Conservation (phyloP, 345 rosid species). For the Eucalyptus erythrocorys region DNA sequence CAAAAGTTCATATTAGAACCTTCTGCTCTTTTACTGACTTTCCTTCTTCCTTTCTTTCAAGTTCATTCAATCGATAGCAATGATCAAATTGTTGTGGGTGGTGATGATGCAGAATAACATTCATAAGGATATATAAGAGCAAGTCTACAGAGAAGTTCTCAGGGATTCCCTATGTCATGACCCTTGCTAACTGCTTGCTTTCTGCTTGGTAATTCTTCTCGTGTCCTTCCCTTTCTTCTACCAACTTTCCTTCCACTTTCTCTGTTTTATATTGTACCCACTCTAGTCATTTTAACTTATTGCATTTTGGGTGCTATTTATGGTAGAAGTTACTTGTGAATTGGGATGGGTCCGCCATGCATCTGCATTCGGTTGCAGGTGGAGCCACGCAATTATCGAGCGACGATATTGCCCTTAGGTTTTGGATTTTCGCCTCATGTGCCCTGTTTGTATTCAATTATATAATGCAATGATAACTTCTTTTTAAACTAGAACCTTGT, state of each 20-base stretch:
- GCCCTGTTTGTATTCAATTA: not conserved
- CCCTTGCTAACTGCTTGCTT: conserved; percentile 89
- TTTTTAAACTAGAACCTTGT: not conserved
- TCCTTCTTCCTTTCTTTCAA: not conserved
- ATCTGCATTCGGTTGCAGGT: not conserved
- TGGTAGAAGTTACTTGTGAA: not conserved
- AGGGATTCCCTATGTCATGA: conserved; percentile 90
- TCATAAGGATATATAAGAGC: conserved; percentile 55
- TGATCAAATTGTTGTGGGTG: not conserved
- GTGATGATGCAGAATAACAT: conserved; percentile 55
- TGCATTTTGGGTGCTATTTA: not conserved
- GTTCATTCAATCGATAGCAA: not conserved
- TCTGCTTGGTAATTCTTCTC: conserved; percentile 64
- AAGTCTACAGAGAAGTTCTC: conserved; percentile 85
- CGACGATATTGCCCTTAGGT: no score
- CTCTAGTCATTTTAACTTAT: not conserved
- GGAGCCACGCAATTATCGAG: no score
- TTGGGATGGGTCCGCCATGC: not conserved
- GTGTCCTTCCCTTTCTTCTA: not conserved
- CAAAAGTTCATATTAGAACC: not conserved
- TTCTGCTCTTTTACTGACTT: not conserved
- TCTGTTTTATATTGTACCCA: not conserved
- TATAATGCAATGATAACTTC: not conserved
- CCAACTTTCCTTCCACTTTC: not conserved
- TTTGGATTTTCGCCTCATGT: not conserved